Evolutionary conservation across 345 rosid species (phyloP), one percentile per base, ranked within the genome.

Genomic region (Dimocarpus longan): DNA sequence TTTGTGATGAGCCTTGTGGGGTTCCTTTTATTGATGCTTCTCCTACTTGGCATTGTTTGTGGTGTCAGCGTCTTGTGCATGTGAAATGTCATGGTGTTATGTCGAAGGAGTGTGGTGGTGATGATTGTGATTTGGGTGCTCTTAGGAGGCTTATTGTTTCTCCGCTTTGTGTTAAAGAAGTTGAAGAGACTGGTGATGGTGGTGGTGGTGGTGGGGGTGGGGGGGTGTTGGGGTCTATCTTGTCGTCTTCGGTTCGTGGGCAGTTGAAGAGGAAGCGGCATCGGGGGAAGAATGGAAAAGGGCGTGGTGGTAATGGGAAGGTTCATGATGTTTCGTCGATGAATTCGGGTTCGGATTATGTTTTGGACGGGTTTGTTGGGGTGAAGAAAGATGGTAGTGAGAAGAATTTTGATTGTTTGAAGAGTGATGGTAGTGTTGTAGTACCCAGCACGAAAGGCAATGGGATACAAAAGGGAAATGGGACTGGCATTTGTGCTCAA

Each of bases 21-120:
- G 83, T 90, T 85, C 93, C 92, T 83, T 90, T 90, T 66, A 81
- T 90, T 42, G 89, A 85, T 79, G 86, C 87, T 74, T 90, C 91
- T 84, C 93, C 93, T 5, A 85, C 86, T 74, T 90, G 93, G 93
- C 93, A 90, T 63, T 90, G 93, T 78, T 81, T 89, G 59, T 90
- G 93, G 92, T 90, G 93, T 80, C 93, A 90, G 50, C 93, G 90
- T 42, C 92, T 86, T 57, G 83, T 90, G 79, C 93, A 90, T 78
- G 91, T 90, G 6, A 87, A 90, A 73, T 90, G 93, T 78, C 93
- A 90, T 71, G 73, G 84, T 73, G 85, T 84, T 73, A 89, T 90
- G 93, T 87, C 85, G 32, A 83, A 83, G 46, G 92, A 89, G 86
- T 86, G 91, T 65, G 93, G 92, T 65, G 93, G 92, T 66, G 90